Evolutionary conservation across 2,329 filamentous ascomycete species (phyloP), one percentile per base, ranked within the genome.

Genomic region (Aspergillus ustus): DNA sequence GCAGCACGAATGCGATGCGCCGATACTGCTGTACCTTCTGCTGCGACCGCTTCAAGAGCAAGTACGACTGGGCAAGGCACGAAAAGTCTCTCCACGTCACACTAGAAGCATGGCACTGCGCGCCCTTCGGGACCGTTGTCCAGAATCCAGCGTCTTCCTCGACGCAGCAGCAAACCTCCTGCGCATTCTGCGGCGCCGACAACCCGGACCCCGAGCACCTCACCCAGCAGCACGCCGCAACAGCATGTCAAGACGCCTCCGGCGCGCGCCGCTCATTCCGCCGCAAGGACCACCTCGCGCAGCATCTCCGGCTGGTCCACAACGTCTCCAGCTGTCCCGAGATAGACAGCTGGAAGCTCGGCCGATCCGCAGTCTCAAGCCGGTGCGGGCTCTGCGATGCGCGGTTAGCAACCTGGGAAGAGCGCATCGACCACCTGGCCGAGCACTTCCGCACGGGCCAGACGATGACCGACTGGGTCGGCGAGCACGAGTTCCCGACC

Each of bases 221-320:
- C 2, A 78, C 81, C 48, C 25, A 25, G n/a, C 72, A 70, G 7
- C 83, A 85, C 67, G 81, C 83, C 44, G 78, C 84, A 62, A 64
- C 69, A 11, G 72, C 75, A 6, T 85, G 83, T 66, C 25, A 25
- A 25, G 25, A 25, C 25, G 25, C 4, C 2, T 78, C 80, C 57
- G 77, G 80, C 44, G 81, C 82, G 46, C 75, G 77, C 22, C 76
- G 81, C 19, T 82, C 80, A 0, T 85, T 85, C 67, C 82, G 81
- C 61, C 75, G 83, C 7, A 85, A 85, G 67, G 83, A 85, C 61
- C 83, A 85, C 62, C 74, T 85, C 0, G 72, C 82, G 28, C 83
- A 85, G 63, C 83, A 85, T 69, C 67, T 85, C 15, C 77, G 82
- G 3, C 72, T 84, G 15, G 80, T 84, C 70, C 83, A 85, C 45